Evolutionary conservation across 228 moss, liverwort and hornwort genomes (phyloP).

Genomic region (Sphagnum fallax): DNA sequence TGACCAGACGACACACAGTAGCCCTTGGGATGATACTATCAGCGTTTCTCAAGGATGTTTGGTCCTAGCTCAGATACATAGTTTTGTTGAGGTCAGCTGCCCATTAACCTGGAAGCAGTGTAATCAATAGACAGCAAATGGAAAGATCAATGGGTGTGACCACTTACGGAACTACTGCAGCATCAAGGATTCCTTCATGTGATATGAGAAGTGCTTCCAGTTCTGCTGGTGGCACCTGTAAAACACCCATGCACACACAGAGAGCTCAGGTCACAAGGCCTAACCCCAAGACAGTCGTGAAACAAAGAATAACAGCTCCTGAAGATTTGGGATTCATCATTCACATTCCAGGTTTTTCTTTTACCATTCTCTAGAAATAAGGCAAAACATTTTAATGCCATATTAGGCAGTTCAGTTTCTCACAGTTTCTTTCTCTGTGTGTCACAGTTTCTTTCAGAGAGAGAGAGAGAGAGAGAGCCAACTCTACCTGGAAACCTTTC

Average conservation of each 20-base stretch:
- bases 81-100: too few relatives aligned
- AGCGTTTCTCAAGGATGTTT: too few relatives aligned
- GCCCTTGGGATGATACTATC: too few relatives aligned
- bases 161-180: slow-evolving; percentile 38
- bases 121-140: too few relatives aligned
- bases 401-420: background rate
- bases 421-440: too few relatives aligned
- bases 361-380: background rate
- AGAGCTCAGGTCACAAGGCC: background rate
- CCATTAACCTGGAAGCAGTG: too few relatives aligned
- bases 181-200: slow-evolving; percentile 34
- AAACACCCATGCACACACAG: background rate
- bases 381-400: background rate
- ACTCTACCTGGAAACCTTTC: slow-evolving; percentile 41
- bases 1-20: too few relatives aligned
- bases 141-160: too few relatives aligned
- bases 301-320: background rate
- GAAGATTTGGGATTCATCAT: background rate
- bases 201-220: slow-evolving; percentile 34
- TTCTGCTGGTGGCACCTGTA: slow-evolving; percentile 45
- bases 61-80: too few relatives aligned
- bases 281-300: background rate
- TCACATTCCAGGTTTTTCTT: background rate
- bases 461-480: too few relatives aligned
- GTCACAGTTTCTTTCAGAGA: too few relatives aligned